These are phyloP conservation scores for Vitis riparia DNA, from an alignment of 164 flowering plant genomes.

Conservation along the genomic window DNA sequence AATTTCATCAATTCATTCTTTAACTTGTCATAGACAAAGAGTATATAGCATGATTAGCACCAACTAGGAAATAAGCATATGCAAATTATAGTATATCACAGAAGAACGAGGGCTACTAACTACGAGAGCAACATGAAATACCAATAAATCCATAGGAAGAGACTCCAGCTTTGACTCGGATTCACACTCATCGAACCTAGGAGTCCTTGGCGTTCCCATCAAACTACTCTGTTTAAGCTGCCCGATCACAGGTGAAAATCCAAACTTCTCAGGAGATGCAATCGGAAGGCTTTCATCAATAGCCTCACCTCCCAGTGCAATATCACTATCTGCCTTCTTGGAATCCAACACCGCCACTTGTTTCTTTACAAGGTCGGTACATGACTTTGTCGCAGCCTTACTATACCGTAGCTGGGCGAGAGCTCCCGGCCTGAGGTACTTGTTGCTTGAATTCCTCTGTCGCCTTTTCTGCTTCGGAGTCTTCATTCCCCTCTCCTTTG, in stretches of 20 bases:
- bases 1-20: no score
- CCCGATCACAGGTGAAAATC: slow-evolving; percentile 16
- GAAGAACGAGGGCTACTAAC: neutral
- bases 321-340: slow-evolving; percentile 29
- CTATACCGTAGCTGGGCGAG: slow-evolving; percentile 64
- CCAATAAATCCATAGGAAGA: slow-evolving; percentile 93
- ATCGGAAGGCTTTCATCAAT: slow-evolving; percentile 35
- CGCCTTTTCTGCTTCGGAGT: slow-evolving; percentile 48
- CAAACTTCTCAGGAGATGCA: slow-evolving; percentile 49
- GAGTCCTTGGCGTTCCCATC: slow-evolving; percentile 73
- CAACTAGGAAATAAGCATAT: no score
- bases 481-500: slow-evolving; percentile 37
- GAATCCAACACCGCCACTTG: slow-evolving; percentile 52
- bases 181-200: slow-evolving; percentile 32
- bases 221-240: slow-evolving; percentile 35
- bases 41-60: no score
- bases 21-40: no score
- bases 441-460: slow-evolving; percentile 35
- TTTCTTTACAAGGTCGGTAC: slow-evolving; percentile 81
- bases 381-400: slow-evolving; percentile 52
- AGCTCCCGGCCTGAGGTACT: slow-evolving; percentile 81
- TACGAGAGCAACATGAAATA: slow-evolving; percentile 17
- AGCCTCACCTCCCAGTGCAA: slow-evolving; percentile 19
- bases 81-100: no score
- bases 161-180: slow-evolving; percentile 89